These are phyloP conservation scores for Monilinia fructicola DNA, from an alignment of 2,329 filamentous ascomycete genomes.

Conservation along the genomic window DNA sequence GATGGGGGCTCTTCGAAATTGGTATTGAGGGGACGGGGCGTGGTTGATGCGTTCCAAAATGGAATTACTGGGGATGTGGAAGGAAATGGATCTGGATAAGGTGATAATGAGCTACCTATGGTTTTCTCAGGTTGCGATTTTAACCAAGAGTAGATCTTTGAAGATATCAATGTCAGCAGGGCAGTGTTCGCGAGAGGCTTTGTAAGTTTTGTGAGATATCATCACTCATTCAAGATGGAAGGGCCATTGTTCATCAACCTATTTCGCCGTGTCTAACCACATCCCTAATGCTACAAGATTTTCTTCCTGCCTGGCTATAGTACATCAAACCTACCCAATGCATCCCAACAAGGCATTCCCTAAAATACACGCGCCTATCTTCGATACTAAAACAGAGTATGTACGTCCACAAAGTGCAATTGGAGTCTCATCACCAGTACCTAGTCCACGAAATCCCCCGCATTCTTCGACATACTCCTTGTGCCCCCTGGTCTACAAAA, in stretches of 20 bases:
- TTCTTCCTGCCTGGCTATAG: not conserved
- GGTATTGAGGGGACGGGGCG: conserved; percentile 40
- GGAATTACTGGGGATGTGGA: conserved; percentile 14
- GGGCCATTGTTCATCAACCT: not conserved
- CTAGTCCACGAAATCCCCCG: not conserved
- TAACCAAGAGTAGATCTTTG: not conserved
- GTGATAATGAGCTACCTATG: not conserved
- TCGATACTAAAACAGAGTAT: too few relatives aligned
- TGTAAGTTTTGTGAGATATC: not conserved
- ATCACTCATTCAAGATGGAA: not conserved
- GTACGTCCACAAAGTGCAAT: too few relatives aligned
- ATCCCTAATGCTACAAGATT: not conserved
- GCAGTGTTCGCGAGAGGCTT: not conserved
- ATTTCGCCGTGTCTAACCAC: not conserved
- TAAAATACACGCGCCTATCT: too few relatives aligned
- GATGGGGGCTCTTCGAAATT: conserved; percentile 53
- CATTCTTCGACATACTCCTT: too few relatives aligned
- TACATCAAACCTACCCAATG: too few relatives aligned
- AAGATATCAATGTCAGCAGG: not conserved
- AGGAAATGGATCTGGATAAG: too few relatives aligned
- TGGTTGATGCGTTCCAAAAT: conserved; percentile 45
- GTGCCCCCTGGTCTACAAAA: not conserved
- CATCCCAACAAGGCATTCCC: too few relatives aligned
- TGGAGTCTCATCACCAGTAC: not conserved
- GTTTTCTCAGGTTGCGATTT: not conserved